Percentiles rank a stretch among this genome's conserved stretches.
These are phyloP conservation scores for Neostapfia colusana DNA, from an alignment of 176 grass and related monocot genomes.

Conservation along the genomic window DNA sequence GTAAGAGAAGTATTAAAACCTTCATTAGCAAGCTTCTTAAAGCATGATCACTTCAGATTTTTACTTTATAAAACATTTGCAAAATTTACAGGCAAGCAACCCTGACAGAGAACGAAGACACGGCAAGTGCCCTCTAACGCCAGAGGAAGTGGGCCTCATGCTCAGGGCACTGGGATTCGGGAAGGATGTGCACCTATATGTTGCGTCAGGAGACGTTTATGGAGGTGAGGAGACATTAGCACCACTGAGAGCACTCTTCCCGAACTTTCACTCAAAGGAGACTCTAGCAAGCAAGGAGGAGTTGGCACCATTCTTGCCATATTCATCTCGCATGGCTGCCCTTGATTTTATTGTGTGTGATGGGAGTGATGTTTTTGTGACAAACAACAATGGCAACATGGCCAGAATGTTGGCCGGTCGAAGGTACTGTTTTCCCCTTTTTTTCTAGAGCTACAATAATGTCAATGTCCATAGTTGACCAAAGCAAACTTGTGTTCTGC, in stretches of 20 bases:
- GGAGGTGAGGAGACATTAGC: constrained; percentile 79
- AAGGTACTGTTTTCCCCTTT: constrained; percentile 51
- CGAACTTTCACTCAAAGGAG: constrained; percentile 91
- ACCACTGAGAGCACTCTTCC: constrained; percentile 83
- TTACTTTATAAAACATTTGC: constrained; percentile 7
- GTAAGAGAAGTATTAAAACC: constrained; percentile 47
- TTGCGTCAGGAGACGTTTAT: constrained; percentile 91
- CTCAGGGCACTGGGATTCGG: constrained; percentile 85
- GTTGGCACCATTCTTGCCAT: constrained; percentile 60
- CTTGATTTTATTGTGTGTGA: constrained; percentile 93
- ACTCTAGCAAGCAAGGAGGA: constrained; percentile 77
- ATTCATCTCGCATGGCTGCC: constrained; percentile 95
- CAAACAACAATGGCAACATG: constrained; percentile 99
- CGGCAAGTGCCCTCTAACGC: constrained; percentile 90
- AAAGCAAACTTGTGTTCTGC: neutral
- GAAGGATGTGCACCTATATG: constrained; percentile 76
- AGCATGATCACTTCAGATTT: constrained; percentile 28
- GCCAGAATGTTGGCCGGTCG: constrained; percentile 90
- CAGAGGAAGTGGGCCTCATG: constrained; percentile 87
- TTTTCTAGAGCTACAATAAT: neutral
- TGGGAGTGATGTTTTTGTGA: constrained; percentile 73
- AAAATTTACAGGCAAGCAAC: constrained; percentile 60
- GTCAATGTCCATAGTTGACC: constrained; percentile 6
- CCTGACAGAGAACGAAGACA: constrained; percentile 77
- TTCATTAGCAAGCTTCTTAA: constrained; percentile 16